Percentiles rank a stretch among this genome's conserved stretches.
phyloP scores from a whole-genome alignment of 2,329 filamentous ascomycete species.

The Xylariaceae sp. region DNA sequence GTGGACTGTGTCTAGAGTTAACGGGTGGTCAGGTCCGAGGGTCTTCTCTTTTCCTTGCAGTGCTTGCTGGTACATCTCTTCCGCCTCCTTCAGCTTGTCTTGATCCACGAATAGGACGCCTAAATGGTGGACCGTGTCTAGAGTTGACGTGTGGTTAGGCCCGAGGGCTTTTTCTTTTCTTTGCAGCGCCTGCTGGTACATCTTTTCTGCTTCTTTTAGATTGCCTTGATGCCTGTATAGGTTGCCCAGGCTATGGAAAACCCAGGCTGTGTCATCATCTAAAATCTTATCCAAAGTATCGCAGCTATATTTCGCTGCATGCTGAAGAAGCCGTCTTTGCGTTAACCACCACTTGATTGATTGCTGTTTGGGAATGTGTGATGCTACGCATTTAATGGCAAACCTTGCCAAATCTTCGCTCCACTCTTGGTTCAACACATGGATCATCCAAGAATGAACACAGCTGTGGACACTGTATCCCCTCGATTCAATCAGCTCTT shows the following conservation, averaged over 20 bases:
- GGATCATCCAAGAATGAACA: conserved; percentile 14
- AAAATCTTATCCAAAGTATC: background rate
- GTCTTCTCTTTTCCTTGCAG: conserved; percentile 33
- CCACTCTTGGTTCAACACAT: conserved; percentile 9
- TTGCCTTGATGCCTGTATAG: conserved; percentile 40
- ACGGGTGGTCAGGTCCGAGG: background rate
- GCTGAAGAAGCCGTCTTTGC: conserved; percentile 10
- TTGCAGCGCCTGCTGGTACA: too few relatives aligned
- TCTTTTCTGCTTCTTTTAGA: too few relatives aligned
- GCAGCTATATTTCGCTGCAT: background rate
- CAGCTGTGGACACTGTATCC: conserved; percentile 20
- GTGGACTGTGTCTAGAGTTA: background rate
- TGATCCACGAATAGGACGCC: too few relatives aligned
- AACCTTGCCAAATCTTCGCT: background rate
- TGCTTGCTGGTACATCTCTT: conserved; percentile 41
- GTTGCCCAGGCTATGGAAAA: conserved; percentile 38
- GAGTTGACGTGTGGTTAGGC: too few relatives aligned
- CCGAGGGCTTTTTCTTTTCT: too few relatives aligned
- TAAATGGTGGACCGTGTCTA: too few relatives aligned
- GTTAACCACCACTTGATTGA: background rate
- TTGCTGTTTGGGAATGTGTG: background rate
- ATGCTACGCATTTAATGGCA: conserved; percentile 1
- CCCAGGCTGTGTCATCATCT: background rate
- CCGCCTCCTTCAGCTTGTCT: conserved; percentile 35
- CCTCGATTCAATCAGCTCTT: conserved; percentile 2